These are phyloP conservation scores for Artemisia tridentata DNA, from an alignment of 129 eudicot species.

Conservation along the genomic window DNA sequence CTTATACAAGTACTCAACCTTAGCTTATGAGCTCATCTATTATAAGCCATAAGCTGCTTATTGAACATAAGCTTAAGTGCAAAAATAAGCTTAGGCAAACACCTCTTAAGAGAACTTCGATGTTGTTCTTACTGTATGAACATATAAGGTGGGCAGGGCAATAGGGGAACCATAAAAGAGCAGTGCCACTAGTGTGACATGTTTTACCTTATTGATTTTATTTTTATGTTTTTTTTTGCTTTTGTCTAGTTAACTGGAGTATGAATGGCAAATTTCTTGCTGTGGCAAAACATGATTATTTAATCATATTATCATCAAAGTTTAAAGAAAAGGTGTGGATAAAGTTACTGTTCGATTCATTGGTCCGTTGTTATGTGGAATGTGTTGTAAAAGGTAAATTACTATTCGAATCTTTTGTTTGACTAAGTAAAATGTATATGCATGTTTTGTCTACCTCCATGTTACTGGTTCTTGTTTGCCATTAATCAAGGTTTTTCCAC, in stretches of 20 bases:
- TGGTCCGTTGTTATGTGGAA: constrained; percentile 38
- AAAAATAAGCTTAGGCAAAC: not conserved
- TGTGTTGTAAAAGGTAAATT: constrained; percentile 52
- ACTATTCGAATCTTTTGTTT: constrained; percentile 14
- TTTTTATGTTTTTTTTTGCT: not conserved
- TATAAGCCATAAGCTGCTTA: too few species aligned
- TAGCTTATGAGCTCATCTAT: too few species aligned
- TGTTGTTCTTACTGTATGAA: constrained; percentile 5
- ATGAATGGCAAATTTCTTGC: constrained; percentile 62
- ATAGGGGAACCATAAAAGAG: too few species aligned
- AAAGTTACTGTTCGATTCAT: constrained; percentile 47
- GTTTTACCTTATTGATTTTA: not conserved
- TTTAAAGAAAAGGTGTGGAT: constrained; percentile 60
- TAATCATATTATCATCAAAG: constrained; percentile 62
- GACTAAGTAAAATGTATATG: constrained; percentile 2
- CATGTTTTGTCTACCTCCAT: constrained; percentile 6
- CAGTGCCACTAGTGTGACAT: not conserved
- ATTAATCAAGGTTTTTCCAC: constrained; percentile 3
- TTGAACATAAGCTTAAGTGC: too few species aligned
- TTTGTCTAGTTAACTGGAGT: constrained; percentile 81
- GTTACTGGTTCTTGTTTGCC: constrained; percentile 1
- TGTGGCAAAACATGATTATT: constrained; percentile 51
- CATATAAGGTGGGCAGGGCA: too few species aligned
- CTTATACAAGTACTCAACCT: too few species aligned
- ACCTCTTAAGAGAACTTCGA: not conserved